Evolutionary conservation across 164 flowering plant species (phyloP), one percentile per base, ranked within the genome.

Genomic region (Brasenia schreberi): DNA sequence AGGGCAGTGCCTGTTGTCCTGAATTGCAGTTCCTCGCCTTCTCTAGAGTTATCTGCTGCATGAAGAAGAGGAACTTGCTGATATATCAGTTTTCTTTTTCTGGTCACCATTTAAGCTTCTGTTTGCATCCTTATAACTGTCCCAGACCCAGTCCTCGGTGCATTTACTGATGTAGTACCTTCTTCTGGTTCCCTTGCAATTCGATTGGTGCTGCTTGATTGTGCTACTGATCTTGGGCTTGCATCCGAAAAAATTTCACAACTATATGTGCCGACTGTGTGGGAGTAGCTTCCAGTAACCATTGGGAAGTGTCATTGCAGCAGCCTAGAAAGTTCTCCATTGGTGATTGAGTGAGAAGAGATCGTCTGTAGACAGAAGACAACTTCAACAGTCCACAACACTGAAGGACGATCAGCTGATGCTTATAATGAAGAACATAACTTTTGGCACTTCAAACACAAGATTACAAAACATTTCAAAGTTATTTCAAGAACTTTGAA

Each of bases 291-390:
- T 7, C 70, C 84, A 68, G 63, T 72, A 63, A 63, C 66, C 64
- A n/a, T 69, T 66, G 69, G 14, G 53, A 45, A 45, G 11, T 12
- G 14, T 45, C 14, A 23, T 23, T 23, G 27, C 27, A 23, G 53
- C 7, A 45, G 5, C 67, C 70, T 18, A 72, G 76, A 62, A 61
- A 73, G 56, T 71, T 66, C 59, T 10, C 77, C 43, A 77, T 49
- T 63, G 96, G 95, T 59, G 96, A 85, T 72, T 92, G 97, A 70
- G 83, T 89, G 63, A 93, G 88, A 77, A 93, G 81, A 19, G 98
- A 93, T 60, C 92, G 95, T 84, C 98, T 93, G 83, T 64, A 42
- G 12, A 1, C 7, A 45, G 53, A 45, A 45, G 14, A 12, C 14
- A 45, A 45, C 7, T 7, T 45, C 1, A 45, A 45, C 1, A 45